Evolutionary conservation across 148 eudicot species (phyloP).

Genomic region (Nyssa sinensis): DNA sequence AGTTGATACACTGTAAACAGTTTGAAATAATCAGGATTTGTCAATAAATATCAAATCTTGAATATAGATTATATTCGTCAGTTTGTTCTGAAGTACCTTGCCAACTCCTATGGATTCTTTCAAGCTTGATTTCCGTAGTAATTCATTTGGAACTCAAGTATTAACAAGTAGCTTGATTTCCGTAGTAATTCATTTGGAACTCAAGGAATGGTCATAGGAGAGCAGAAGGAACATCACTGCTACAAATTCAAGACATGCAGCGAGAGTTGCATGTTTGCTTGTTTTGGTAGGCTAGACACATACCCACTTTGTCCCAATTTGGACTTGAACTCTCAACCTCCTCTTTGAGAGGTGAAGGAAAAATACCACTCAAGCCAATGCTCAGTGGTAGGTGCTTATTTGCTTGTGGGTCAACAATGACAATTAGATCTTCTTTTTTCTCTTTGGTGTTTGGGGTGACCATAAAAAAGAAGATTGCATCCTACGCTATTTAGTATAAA

Average conservation of each 20-base stretch:
- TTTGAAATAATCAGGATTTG: background rate
- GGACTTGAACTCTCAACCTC: too few relatives aligned
- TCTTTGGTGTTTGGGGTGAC: background rate
- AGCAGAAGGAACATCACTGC: background rate
- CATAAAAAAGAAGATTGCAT: too few relatives aligned
- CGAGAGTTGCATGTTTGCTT: background rate
- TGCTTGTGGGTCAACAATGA: background rate
- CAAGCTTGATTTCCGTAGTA: background rate
- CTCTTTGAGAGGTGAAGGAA: too few relatives aligned
- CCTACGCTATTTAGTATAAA: too few relatives aligned
- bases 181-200: background rate
- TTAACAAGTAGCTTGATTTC: background rate
- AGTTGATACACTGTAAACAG: background rate
- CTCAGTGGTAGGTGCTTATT: too few relatives aligned
- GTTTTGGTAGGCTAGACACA: background rate
- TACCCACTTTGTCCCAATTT: too few relatives aligned
- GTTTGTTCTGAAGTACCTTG: background rate
- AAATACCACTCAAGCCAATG: too few relatives aligned
- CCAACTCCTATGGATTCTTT: background rate
- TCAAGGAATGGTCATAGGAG: background rate
- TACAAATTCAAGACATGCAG: background rate
- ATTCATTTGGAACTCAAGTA: background rate
- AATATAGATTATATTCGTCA: background rate
- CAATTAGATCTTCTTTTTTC: background rate
- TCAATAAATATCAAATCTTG: background rate